Conservation (phyloP, 2,329 filamentous ascomycete species). For the Aspergillus candidus region DNA sequence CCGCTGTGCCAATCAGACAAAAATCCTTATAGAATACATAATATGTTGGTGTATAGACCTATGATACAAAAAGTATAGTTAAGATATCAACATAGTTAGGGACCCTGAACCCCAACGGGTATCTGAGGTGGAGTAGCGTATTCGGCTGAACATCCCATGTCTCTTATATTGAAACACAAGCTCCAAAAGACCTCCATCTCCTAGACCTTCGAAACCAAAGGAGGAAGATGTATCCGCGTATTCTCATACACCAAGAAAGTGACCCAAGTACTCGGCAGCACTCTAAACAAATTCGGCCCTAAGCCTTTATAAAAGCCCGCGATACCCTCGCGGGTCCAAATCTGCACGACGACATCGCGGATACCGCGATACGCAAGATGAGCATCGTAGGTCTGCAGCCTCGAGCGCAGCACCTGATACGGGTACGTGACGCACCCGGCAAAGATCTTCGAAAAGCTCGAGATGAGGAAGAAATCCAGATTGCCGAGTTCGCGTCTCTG, state of each 20-base stretch:
- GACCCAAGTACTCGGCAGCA: conserved; percentile 90
- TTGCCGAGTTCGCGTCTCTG: conserved; percentile 50
- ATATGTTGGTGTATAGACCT: too few relatives aligned
- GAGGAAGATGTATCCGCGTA: conserved; percentile 64
- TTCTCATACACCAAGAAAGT: conserved; percentile 98
- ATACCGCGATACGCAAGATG: conserved; percentile 67
- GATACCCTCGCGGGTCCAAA: conserved; percentile 73
- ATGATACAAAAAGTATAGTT: too few relatives aligned
- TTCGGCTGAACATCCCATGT: too few relatives aligned
- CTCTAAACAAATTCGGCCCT: conserved; percentile 79
- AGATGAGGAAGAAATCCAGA: conserved; percentile 72
- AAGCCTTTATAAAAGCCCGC: conserved; percentile 88
- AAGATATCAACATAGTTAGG: too few relatives aligned
- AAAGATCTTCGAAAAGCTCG: conserved; percentile 74
- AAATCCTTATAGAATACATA: too few relatives aligned
- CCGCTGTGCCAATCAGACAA: too few relatives aligned
- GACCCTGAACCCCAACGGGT: too few relatives aligned
- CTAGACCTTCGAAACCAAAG: conserved; percentile 22
- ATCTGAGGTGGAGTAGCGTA: too few relatives aligned
- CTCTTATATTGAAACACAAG: too few relatives aligned
- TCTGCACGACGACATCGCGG: conserved; percentile 63
- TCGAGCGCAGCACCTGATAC: conserved; percentile 83
- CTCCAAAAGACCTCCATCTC: too few relatives aligned
- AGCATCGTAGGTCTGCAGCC: conserved; percentile 84
- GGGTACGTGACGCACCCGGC: conserved; percentile 90